Percentiles rank a stretch among this genome's conserved stretches.
phyloP scores from a whole-genome alignment of 495 filamentous ascomycete genomes.

The Corynascus novoguineensis region DNA sequence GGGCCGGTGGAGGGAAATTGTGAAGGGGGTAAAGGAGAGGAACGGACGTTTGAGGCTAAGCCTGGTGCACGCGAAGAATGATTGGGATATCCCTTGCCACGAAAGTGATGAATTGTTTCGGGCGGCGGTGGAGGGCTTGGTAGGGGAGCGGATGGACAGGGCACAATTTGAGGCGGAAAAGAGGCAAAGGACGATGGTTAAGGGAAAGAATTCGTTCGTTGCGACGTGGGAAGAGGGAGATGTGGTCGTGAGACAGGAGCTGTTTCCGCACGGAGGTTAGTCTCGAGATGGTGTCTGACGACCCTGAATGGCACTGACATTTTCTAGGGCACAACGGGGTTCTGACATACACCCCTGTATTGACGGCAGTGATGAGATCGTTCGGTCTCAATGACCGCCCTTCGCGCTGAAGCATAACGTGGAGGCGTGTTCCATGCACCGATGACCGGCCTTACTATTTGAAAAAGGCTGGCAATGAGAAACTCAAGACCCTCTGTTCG shows the following conservation, averaged over 20 bases:
- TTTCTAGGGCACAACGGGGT: constrained; percentile 54
- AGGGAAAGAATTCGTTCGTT: constrained; percentile 39
- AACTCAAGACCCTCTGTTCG: too few species aligned
- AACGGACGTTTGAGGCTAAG: constrained; percentile 51
- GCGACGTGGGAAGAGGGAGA: constrained; percentile 36
- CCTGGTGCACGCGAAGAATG: constrained; percentile 70
- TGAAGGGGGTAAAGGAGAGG: constrained; percentile 41
- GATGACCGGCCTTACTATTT: too few species aligned
- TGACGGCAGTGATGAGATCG: constrained; percentile 58
- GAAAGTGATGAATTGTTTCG: constrained; percentile 53
- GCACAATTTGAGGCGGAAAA: constrained; percentile 37
- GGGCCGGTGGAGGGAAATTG: constrained; percentile 39
- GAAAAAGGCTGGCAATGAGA: too few species aligned
- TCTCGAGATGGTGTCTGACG: neutral
- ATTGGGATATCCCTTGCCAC: constrained; percentile 67
- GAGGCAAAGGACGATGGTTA: constrained; percentile 31
- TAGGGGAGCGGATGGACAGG: constrained; percentile 34
- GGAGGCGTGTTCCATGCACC: neutral
- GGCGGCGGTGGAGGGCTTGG: constrained; percentile 49
- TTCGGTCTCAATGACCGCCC: constrained; percentile 38
- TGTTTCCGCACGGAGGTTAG: constrained; percentile 52
- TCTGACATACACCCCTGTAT: constrained; percentile 48
- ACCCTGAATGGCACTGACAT: constrained; percentile 10
- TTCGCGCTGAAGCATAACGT: neutral
- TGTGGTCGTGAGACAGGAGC: constrained; percentile 46